Conservation (phyloP, 2,329 filamentous ascomycete species). For the Fusarium pilosicola region DNA sequence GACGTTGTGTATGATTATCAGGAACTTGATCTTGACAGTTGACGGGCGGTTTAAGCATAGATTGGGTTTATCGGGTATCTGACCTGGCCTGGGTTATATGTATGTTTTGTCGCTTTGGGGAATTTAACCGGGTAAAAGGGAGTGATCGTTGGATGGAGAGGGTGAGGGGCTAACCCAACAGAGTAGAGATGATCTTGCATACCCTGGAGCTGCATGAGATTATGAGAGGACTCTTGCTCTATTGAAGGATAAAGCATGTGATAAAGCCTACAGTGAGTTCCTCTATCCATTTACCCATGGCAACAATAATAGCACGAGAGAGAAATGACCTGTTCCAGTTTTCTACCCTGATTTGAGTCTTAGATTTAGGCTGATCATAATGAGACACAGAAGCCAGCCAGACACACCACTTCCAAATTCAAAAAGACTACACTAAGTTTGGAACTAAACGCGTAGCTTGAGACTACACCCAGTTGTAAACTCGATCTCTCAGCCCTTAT, state of each 20-base stretch:
- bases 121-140: not conserved
- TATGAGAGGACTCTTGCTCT: rapidly evolving
- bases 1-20: not conserved
- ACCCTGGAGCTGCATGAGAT: not conserved
- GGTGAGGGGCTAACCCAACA: constrained; percentile 10
- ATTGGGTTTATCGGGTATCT: not conserved
- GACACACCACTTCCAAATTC: rapidly evolving
- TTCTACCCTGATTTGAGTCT: not conserved
- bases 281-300: not conserved
- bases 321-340: rapidly evolving
- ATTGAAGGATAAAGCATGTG: not conserved
- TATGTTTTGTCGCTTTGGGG: not conserved
- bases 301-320: rapidly evolving
- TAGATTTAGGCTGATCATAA: rapidly evolving
- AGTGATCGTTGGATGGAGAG: not conserved
- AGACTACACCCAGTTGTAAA: not conserved
- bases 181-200: not conserved
- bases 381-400: rapidly evolving
- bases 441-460: not conserved
- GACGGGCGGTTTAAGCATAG: not conserved
- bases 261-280: not conserved
- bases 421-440: rapidly evolving
- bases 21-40: constrained; percentile 4
- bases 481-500: not conserved
- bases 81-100: not conserved